phyloP scores from a whole-genome alignment of 148 eudicot species.

The Linanthus parryae region DNA sequence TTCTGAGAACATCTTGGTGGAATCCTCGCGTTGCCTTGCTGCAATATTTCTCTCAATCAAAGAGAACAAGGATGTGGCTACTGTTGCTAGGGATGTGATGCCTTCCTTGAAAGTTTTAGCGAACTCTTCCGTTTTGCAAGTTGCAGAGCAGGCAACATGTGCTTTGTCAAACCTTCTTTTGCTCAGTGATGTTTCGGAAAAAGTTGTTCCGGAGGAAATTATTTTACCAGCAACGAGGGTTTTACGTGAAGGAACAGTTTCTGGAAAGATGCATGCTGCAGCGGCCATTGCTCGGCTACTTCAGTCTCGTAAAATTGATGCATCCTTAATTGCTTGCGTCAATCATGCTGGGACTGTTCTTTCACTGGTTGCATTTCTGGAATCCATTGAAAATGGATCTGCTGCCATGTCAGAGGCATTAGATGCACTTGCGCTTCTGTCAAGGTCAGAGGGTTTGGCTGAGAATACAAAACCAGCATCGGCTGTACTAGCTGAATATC shows the following conservation, averaged over 20 bases:
- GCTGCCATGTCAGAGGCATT: slow-evolving; percentile 70
- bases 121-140: slow-evolving; percentile 60
- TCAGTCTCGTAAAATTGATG: slow-evolving; percentile 49
- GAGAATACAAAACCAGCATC: slow-evolving; percentile 68
- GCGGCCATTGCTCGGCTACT: slow-evolving; percentile 91
- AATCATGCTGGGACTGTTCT: slow-evolving; percentile 83
- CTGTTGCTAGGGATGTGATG: slow-evolving; percentile 66
- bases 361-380: slow-evolving; percentile 72
- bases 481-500: slow-evolving; percentile 74
- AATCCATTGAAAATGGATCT: slow-evolving; percentile 47
- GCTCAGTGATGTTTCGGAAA: slow-evolving; percentile 64
- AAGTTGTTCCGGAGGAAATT: slow-evolving; percentile 65
- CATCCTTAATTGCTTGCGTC: slow-evolving; percentile 58
- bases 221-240: slow-evolving; percentile 87
- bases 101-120: slow-evolving; percentile 64
- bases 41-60: slow-evolving; percentile 82
- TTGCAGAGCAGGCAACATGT: slow-evolving; percentile 91
- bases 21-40: slow-evolving; percentile 71
- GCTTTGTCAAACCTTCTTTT: slow-evolving; percentile 85
- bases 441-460: slow-evolving; percentile 44
- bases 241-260: slow-evolving; percentile 62
- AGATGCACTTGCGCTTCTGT: slow-evolving; percentile 79
- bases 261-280: slow-evolving; percentile 85
- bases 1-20: slow-evolving; percentile 57
- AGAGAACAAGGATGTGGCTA: slow-evolving; percentile 75